A percentile compares a stretch with the other conserved stretches of the same genome.
These are phyloP conservation scores for Parachaetomium inaequale DNA, from an alignment of 495 filamentous ascomycete genomes.

Conservation along the genomic window DNA sequence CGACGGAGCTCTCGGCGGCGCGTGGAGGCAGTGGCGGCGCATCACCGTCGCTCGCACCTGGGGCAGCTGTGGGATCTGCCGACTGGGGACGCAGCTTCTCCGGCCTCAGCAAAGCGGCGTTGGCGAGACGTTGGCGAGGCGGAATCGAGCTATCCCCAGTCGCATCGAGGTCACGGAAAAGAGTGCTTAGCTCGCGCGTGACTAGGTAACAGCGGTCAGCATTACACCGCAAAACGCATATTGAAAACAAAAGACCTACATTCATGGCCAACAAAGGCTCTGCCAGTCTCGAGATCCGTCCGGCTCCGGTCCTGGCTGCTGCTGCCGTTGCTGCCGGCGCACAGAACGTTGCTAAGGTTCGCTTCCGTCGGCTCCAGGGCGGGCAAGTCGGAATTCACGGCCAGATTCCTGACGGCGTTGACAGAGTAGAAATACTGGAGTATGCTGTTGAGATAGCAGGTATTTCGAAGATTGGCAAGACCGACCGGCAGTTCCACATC, in stretches of 20 bases:
- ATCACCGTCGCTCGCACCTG: constrained; percentile 9
- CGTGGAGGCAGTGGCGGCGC: constrained; percentile 33
- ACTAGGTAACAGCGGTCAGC: constrained; percentile 46
- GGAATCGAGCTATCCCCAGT: constrained; percentile 51
- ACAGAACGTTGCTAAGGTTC: constrained; percentile 57
- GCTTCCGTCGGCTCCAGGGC: constrained; percentile 60
- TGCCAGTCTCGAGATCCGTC: constrained; percentile 33
- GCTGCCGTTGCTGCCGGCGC: constrained; percentile 43
- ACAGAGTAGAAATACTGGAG: constrained; percentile 94
- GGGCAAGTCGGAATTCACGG: constrained; percentile 66
- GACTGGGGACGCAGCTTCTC: constrained; percentile 21
- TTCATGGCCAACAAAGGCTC: constrained; percentile 43
- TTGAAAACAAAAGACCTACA: constrained; percentile 52
- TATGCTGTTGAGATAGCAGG: constrained; percentile 96
- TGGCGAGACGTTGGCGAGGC: constrained; percentile 76
- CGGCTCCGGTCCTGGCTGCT: background rate
- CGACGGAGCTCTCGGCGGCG: constrained; percentile 9
- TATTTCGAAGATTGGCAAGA: constrained; percentile 90
- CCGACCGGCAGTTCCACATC: constrained; percentile 66
- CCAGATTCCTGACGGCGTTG: constrained; percentile 73
- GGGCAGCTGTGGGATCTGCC: constrained; percentile 5
- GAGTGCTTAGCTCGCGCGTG: constrained; percentile 61
- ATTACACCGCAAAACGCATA: background rate
- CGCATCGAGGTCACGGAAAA: constrained; percentile 71
- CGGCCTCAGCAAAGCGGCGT: constrained; percentile 55